Evolutionary conservation across 768 basidiomycete species (phyloP).

Genomic region (Trametes meyenii): DNA sequence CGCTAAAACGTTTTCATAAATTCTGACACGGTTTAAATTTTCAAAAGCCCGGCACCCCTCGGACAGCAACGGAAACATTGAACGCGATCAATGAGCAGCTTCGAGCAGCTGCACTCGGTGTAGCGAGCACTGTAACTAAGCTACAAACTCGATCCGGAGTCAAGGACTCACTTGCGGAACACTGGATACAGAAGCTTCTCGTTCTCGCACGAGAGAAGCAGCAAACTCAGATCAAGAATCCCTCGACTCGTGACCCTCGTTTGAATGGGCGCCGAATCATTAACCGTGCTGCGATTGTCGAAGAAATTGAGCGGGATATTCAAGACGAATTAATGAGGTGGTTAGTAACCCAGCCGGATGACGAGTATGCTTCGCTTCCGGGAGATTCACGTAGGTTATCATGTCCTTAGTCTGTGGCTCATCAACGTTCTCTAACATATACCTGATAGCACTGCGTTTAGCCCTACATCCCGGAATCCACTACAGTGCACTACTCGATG

Average conservation of each 20-base stretch:
- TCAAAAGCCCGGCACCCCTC: no score
- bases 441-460: no score
- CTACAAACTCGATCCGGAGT: slow-evolving; percentile 2
- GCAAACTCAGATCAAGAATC: background rate
- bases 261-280: background rate
- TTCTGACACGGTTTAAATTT: no score
- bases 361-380: background rate
- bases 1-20: no score
- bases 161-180: slow-evolving; percentile 3
- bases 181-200: slow-evolving; percentile 15
- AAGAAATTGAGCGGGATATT: background rate
- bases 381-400: background rate
- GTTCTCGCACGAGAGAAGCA: background rate
- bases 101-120: background rate
- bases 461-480: no score
- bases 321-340: background rate
- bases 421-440: no score
- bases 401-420: no score
- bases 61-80: no score
- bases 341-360: background rate
- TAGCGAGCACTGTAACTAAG: background rate
- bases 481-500: no score
- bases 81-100: no score
- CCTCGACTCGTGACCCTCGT: background rate
- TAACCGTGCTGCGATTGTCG: background rate